A percentile compares a stretch with the other conserved stretches of the same genome.
Evolutionary conservation across 257 asterid genomes (phyloP).

Genomic region (Avicennia marina): DNA sequence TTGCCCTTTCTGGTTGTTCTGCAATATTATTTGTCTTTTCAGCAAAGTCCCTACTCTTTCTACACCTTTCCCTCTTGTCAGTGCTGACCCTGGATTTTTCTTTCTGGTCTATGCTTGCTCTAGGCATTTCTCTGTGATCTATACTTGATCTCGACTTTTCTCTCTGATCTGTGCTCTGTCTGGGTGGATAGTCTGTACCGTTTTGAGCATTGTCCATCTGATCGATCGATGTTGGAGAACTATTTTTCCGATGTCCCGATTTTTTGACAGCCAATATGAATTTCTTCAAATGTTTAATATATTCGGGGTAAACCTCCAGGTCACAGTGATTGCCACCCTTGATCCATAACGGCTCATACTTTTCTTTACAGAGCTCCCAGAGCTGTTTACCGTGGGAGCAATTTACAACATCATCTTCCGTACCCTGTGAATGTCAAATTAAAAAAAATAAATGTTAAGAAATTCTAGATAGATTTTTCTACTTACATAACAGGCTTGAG

Average conservation of each 20-base stretch:
- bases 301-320: conserved; percentile 89
- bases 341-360: conserved; percentile 93
- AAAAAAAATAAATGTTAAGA: not conserved
- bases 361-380: conserved; percentile 84
- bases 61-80: conserved; percentile 68
- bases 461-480: not conserved
- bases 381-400: conserved; percentile 92
- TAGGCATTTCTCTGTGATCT: conserved; percentile 65
- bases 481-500: no score
- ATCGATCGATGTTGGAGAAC: conserved; percentile 35
- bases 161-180: conserved; percentile 72
- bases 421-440: conserved; percentile 47
- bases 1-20: conserved; percentile 79
- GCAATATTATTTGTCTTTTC: conserved; percentile 47
- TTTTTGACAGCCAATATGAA: conserved; percentile 74
- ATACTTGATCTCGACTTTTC: conserved; percentile 74
- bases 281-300: conserved; percentile 84
- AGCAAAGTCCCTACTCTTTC: conserved; percentile 45
- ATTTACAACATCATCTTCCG: conserved; percentile 88
- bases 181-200: conserved; percentile 40
- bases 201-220: conserved; percentile 36
- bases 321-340: conserved; percentile 92
- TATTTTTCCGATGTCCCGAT: conserved; percentile 48
- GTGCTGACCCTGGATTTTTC: conserved; percentile 65
- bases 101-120: conserved; percentile 53